Base-by-base conservation (phyloP, 306 rosid species). In the Delonix regia region DNA sequence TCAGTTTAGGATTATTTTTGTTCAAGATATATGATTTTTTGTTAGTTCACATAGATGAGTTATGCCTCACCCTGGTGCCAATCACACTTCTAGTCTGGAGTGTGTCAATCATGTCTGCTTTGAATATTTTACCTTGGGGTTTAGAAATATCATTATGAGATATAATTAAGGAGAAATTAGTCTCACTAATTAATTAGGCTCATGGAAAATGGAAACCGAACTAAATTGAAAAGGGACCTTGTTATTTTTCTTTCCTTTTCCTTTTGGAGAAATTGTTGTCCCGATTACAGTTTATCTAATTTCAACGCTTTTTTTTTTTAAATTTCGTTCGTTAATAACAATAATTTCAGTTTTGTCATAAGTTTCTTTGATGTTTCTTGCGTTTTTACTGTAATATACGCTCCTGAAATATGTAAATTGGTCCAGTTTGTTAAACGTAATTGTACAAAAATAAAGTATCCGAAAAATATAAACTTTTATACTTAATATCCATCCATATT, bases 101-200 rank as follows among this genome's bases (percentile, higher is more conserved):
- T 74, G 69, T 63, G 79, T 84, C 77, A 78, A 80, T 80, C 66
- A 75, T 76, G 60, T 73, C 70, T 13, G 62, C 73, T 73, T 78
- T 51, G 72, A 60, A 56, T 49, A 45, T 11, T 18, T 77, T 48
- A 2, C 49, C 16, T 56, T 56, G 10, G 39, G 57, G 53, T 64
- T 76, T 69, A 78, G 60, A 33, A 73, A 73, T 67, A 64, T 21
- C 27, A 38, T 33, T 61, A 49, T 39, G 57, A 60, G 69, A 61
- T 1, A 28, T 36, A 75, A 63, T 79, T 71, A 65, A 80, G 57
- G 73, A 24, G 33, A 52, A 78, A 8, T 56, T 56, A 61, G 74
- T 22, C 47, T 7, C 7, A 57, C 16, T 63, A 25, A 62, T 44
- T 74, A 25, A 80, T 77, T 62, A 55, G 81, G 41, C 30, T 0